Evolutionary conservation across 345 rosid species (phyloP).

Genomic region (Eutrema yunnanense): DNA sequence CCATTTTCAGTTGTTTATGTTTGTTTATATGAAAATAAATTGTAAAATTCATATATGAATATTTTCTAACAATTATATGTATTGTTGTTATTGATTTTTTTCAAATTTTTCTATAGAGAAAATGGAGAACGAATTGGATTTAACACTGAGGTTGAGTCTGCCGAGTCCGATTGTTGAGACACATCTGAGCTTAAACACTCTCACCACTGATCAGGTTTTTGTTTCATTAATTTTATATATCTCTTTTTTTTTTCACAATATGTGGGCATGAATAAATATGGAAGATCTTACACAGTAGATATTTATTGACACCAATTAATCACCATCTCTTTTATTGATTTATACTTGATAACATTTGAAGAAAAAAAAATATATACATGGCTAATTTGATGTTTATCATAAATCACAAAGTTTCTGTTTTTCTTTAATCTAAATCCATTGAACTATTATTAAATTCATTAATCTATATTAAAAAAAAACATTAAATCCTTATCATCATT

Average conservation of each 20-base stretch:
- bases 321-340: neutral
- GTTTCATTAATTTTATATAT: neutral
- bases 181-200: conserved; percentile 13
- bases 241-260: neutral
- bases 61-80: neutral
- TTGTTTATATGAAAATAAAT: neutral
- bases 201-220: conserved; percentile 10
- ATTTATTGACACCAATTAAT: neutral
- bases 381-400: neutral
- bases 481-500: neutral
- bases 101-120: neutral
- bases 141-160: conserved; percentile 31
- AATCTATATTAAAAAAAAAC: neutral
- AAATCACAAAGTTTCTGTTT: neutral
- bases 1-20: neutral
- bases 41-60: neutral
- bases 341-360: neutral
- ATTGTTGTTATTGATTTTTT: neutral
- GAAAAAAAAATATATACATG: neutral
- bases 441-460: neutral
- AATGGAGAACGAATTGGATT: conserved; percentile 22
- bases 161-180: conserved; percentile 17
- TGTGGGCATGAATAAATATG: neutral
- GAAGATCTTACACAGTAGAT: neutral
- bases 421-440: neutral